Evolutionary conservation across 148 eudicot genomes (phyloP), one percentile per base, ranked within the genome.

Genomic region (Vaccinium corymbosum): DNA sequence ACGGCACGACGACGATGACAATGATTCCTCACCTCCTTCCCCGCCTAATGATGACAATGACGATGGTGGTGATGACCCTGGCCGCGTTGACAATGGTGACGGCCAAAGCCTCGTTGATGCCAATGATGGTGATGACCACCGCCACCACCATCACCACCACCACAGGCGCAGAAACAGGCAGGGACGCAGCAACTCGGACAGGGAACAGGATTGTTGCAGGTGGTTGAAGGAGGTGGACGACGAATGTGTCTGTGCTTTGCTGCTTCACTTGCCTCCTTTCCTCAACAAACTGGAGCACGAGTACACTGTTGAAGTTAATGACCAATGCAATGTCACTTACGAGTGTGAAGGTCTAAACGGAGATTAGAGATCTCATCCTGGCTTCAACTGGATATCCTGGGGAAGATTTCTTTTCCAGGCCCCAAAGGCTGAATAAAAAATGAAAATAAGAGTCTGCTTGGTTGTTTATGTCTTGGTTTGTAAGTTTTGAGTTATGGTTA

Each of bases 171-270:
- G 57, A n/a, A 84, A 61, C 49, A 62, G 83, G 2, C 90, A 85
- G 56, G 61, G 66, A 25, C 86, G 57, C 29, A 6, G 75, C 12
- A 84, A 83, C 83, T 80, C 87, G 17, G 86, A 90, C 13, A 86
- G 79, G 1, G 91, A 84, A 77, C 75, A 70, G 55, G 90, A 95
- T 71, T 95, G 98, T 80, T 95, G 98, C 75, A 85, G 89, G 42
- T 95, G 97, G 98, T 48, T 94, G 77, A 84, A 85, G 52, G 87
- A 89, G 78, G 86, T 95, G 6, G 95, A 94, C 81, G 77, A 50
- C n/a, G 87, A 82, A 16, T 95, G 98, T 35, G 94, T 94, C 1
- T 95, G 98, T 87, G 91, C 87, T 50, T 32, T 93, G 79, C 89
- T 95, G 66, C 90, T 89, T 52, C 86, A 64, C 70, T 84, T 94